Conservation (phyloP, 2,329 filamentous ascomycete genomes). For the Thielaviopsis ethacetica region DNA sequence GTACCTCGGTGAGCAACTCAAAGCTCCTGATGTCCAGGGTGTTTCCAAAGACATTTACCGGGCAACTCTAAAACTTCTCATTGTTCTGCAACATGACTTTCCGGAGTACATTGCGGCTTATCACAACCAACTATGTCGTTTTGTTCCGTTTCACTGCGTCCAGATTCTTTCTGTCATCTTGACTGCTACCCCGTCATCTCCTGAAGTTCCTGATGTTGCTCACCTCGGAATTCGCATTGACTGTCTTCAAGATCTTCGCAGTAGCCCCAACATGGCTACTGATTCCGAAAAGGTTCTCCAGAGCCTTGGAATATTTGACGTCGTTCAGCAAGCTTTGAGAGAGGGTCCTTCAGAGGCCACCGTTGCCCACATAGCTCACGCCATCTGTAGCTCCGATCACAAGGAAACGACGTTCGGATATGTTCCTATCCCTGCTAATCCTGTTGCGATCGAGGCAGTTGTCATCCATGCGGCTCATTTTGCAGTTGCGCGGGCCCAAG, state of each 20-base stretch:
- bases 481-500: constrained; percentile 44
- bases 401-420: constrained; percentile 47
- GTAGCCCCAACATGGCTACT: constrained; percentile 47
- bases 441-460: constrained; percentile 60
- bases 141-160: constrained; percentile 66
- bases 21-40: constrained; percentile 49
- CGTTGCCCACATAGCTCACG: constrained; percentile 60
- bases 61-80: constrained; percentile 63
- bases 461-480: constrained; percentile 67
- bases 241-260: constrained; percentile 55
- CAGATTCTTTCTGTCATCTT: constrained; percentile 83
- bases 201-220: constrained; percentile 59
- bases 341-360: constrained; percentile 53
- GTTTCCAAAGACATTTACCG: constrained; percentile 73
- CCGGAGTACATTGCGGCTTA: constrained; percentile 84
- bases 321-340: constrained; percentile 43
- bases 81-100: constrained; percentile 85
- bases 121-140: constrained; percentile 64
- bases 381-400: constrained; percentile 41
- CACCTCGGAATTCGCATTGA: constrained; percentile 61
- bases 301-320: constrained; percentile 37
- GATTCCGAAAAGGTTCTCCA: constrained; percentile 42
- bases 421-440: constrained; percentile 50
- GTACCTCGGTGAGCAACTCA: constrained; percentile 66
- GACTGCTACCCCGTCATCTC: constrained; percentile 60